Percentiles rank a stretch among this genome's conserved stretches.
phyloP scores from a whole-genome alignment of 305 asterid genomes.

The Fraxinus paxiana region DNA sequence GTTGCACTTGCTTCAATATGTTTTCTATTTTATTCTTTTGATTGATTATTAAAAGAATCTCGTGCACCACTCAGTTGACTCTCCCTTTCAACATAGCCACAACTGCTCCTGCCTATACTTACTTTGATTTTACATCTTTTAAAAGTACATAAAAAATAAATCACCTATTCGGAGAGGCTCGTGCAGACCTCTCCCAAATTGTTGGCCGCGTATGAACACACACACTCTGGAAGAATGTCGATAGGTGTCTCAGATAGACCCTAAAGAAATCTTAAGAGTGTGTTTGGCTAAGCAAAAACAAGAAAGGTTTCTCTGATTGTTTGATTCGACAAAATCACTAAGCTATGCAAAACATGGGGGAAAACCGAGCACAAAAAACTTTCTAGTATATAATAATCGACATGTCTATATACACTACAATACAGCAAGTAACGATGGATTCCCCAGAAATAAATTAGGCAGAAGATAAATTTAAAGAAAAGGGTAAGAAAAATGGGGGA shows the following conservation, averaged over 20 bases:
- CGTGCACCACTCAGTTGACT: conserved; percentile 16
- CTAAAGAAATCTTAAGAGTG: background rate
- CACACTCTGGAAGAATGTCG: background rate
- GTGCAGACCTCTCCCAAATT: background rate
- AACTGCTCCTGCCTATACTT: background rate
- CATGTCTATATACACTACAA: conserved; percentile 41
- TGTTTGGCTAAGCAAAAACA: background rate
- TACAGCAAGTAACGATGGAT: conserved; percentile 28
- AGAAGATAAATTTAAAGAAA: conserved; percentile 11
- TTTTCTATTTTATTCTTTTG: background rate
- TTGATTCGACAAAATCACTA: background rate
- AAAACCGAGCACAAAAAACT: background rate
- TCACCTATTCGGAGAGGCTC: background rate
- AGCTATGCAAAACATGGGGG: background rate
- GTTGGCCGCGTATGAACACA: background rate
- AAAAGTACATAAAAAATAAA: background rate
- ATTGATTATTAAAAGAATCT: conserved; percentile 8
- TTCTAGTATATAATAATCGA: conserved; percentile 20
- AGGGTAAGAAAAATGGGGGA: conserved; percentile 11
- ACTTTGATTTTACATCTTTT: too few species aligned
- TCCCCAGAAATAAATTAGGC: conserved; percentile 23
- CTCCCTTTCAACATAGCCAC: background rate
- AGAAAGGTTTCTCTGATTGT: background rate
- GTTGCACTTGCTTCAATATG: conserved; percentile 28
- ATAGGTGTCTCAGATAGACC: background rate